Percentiles rank a stretch among this genome's conserved stretches.
Evolutionary conservation across 305 asterid species (phyloP).

Genomic region (Salvia sclarea): DNA sequence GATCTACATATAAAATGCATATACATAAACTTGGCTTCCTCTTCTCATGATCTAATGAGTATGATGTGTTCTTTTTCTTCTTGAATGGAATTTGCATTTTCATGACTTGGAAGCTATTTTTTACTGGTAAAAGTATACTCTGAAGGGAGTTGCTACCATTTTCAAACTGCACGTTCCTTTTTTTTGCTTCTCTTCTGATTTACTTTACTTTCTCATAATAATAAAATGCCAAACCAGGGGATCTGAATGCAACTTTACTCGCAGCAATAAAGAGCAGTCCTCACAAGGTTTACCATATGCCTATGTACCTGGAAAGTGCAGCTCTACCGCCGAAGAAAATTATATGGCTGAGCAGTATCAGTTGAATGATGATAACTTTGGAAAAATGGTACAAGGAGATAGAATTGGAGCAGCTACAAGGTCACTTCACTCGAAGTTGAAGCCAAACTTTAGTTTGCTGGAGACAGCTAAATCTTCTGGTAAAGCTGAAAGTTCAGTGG

Average conservation of each 20-base stretch:
- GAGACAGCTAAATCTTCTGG: conserved; percentile 39
- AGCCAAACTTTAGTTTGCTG: conserved; percentile 27
- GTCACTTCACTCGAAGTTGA: conserved; percentile 36
- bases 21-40: neutral
- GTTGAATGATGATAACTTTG: conserved; percentile 29
- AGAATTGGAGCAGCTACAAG: conserved; percentile 37
- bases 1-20: conserved; percentile 22
- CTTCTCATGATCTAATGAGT: conserved; percentile 10
- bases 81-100: too few species aligned
- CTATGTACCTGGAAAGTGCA: conserved; percentile 36
- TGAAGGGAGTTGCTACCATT: conserved; percentile 14
- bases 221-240: conserved; percentile 41
- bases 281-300: conserved; percentile 37
- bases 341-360: conserved; percentile 31
- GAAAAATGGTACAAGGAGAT: conserved; percentile 25
- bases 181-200: conserved; percentile 15
- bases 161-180: conserved; percentile 20
- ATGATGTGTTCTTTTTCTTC: neutral
- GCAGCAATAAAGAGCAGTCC: conserved; percentile 38
- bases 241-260: conserved; percentile 35
- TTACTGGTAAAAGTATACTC: neutral
- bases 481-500: conserved; percentile 29
- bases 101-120: neutral
- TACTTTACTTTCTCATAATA: conserved; percentile 27
- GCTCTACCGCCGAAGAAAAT: conserved; percentile 34